Base-by-base conservation (phyloP, 1,139 yeast genomes). In the Kodamaea alishanica region DNA sequence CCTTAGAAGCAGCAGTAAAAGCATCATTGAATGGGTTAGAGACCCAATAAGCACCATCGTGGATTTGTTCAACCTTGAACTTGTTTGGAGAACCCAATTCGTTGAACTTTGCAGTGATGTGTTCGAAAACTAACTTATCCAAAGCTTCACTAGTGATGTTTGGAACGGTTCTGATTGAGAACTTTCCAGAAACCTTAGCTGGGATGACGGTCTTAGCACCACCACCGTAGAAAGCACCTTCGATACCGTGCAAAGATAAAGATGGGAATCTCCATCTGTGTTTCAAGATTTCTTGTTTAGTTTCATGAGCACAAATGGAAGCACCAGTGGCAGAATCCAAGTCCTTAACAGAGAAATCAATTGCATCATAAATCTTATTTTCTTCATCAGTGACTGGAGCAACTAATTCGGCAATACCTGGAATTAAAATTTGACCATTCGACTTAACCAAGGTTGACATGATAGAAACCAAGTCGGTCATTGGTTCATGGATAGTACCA, bases 201-300 rank as follows among this genome's bases (percentile, higher is more conserved):
- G 99, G 99, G 50, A 92, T 94, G 41, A 92, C 99, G 27, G 99
- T 92, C 73, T 92, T 92, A 46, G 97, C 98, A 49, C 99, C 99
- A 34, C 87, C 77, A 32, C 87, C 92, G 39, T 84, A 83, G 64
- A 92, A 92, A 6, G 98, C 99, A 49, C 98, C 98, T 67, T 92
- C 98, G 45, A 92, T 78, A 52, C 99, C 99, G 65, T 92, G 99
- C 48, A 92, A 67, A 5, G 97, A 89, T 57, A 92, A 75, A 12
- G 98, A 89, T 44, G 99, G 97, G 69, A 74, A 88, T 76, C 98
- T 84, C 98, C 98, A 92, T 76, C 98, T 84, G 65, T 92, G 97
- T 84, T 89, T 92, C 58, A 92, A 78, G 50, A 90, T 84, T 45
- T 82, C 84, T 67, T 87, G 81, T 65, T 88, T 87, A 60, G 76